Evolutionary conservation across 306 rosid genomes (phyloP).

Genomic region (Lathyrus aphaca): DNA sequence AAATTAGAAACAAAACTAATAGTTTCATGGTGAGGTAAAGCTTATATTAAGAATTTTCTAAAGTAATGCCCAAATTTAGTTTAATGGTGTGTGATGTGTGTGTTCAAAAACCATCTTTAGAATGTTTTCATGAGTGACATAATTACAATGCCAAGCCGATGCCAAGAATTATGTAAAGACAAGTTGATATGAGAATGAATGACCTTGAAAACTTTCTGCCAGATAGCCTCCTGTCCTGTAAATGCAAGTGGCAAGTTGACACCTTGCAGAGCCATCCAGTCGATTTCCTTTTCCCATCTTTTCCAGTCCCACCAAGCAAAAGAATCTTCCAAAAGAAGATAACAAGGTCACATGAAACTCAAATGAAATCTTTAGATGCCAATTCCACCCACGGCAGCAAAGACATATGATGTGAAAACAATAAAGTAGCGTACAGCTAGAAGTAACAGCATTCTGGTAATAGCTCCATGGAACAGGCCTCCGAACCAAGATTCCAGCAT

Average conservation of each 20-base stretch:
- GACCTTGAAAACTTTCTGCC: slow-evolving; percentile 88
- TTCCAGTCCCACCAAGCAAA: slow-evolving; percentile 96
- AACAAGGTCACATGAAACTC: slow-evolving; percentile 31
- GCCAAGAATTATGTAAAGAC: slow-evolving; percentile 6
- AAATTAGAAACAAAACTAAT: slow-evolving; percentile 18
- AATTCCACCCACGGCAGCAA: slow-evolving; percentile 27
- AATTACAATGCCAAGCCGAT: slow-evolving; percentile 22
- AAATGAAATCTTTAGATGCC: slow-evolving; percentile 28
- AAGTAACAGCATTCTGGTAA: slow-evolving; percentile 93
- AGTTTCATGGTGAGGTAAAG: background rate
- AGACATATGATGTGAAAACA: slow-evolving; percentile 2
- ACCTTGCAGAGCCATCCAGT: slow-evolving; percentile 97
- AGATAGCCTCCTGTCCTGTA: slow-evolving; percentile 92
- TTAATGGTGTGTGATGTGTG: background rate
- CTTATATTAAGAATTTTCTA: background rate
- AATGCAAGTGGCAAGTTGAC: slow-evolving; percentile 85
- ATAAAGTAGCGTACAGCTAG: slow-evolving; percentile 70
- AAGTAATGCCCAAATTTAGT: background rate
- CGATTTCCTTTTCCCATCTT: slow-evolving; percentile 95
- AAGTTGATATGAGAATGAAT: slow-evolving; percentile 42
- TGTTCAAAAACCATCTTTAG: slow-evolving; percentile 1
- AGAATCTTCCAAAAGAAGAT: slow-evolving; percentile 60
- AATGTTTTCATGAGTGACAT: background rate
- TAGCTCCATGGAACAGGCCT: slow-evolving; percentile 84
- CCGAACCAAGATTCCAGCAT: slow-evolving; percentile 55